phyloP scores from a whole-genome alignment of 1,284 basidiomycete species.

The Mycosarcoma maydis region DNA sequence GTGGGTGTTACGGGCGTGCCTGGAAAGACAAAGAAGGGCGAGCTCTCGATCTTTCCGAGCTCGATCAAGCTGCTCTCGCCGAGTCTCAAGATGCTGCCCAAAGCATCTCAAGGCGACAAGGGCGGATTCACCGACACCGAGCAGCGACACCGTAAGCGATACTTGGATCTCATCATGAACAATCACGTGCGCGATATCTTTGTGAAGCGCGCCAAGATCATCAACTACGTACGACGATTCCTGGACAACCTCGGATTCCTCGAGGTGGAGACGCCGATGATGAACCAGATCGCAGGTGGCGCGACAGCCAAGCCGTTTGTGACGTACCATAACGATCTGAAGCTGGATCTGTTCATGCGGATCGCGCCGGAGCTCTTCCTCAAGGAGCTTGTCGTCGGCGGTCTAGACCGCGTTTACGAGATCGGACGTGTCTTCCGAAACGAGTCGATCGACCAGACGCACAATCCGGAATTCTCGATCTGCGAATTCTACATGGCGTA shows the following conservation, averaged over 20 bases:
- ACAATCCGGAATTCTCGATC: slow-evolving; percentile 74
- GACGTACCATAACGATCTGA: slow-evolving; percentile 98
- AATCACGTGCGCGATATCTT: slow-evolving; percentile 90
- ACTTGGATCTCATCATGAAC: slow-evolving; percentile 97
- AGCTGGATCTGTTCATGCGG: slow-evolving; percentile 96
- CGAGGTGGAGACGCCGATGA: slow-evolving; percentile 99
- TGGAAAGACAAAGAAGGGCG: slow-evolving; percentile 93
- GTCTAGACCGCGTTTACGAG: slow-evolving; percentile 96
- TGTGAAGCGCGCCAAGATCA: slow-evolving; percentile 76
- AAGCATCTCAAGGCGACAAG: slow-evolving; percentile 71
- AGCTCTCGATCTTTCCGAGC: slow-evolving; percentile 87
- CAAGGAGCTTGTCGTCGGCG: slow-evolving; percentile 96
- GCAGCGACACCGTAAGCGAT: slow-evolving; percentile 96
- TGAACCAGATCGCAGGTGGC: slow-evolving; percentile 94
- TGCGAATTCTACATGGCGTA: slow-evolving; percentile 99
- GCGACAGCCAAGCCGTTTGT: slow-evolving; percentile 98
- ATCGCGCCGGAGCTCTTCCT: slow-evolving; percentile 98
- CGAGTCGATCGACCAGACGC: slow-evolving; percentile 95
- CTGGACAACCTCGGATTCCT: slow-evolving; percentile 93
- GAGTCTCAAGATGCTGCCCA: slow-evolving; percentile 89
- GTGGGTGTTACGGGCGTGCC: slow-evolving; percentile 90
- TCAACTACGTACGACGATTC: slow-evolving; percentile 79
- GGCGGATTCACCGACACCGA: slow-evolving; percentile 80
- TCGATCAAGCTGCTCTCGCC: slow-evolving; percentile 90
- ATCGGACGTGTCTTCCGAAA: slow-evolving; percentile 98